Base-by-base conservation (phyloP, 768 basidiomycete species). In the Suillus fuscotomentosus region DNA sequence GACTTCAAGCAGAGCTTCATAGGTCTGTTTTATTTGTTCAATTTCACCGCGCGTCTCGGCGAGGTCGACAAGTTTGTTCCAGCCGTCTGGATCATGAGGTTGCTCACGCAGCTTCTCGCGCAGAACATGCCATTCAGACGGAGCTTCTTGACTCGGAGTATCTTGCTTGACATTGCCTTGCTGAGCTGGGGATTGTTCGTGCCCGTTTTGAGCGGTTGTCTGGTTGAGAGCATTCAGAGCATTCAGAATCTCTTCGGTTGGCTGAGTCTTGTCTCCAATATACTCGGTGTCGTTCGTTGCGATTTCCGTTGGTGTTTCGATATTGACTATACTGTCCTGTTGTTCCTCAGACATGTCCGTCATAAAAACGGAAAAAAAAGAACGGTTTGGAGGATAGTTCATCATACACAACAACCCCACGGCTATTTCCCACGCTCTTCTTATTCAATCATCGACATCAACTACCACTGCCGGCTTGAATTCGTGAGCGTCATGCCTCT, bases 31-130 rank as follows among this genome's bases (percentile, higher is more conserved):
- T 68, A 96, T 89, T 74, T 88, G 88, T 60, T 89, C 85, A 68
- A 94, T 84, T 71, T 97, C 91, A 66, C 87, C 88, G 42, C 85
- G 86, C 63, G 83, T 80, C 78, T 96, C 90, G 42, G 93, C 89
- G 66, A 91, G 79, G 56, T 88, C 84, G 70, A 97, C 84, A 41
- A 97, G 81, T 68, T 84, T 86, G 73, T 91, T 83, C 88, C 95
- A 91, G 17, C 83, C 84, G 54, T 89, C 88, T n/a, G 88, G 86
- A 73, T 95, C 87, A 75, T 89, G 83, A 11, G 89, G 88, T 64
- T 85, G 84, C 69, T 90, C 84, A 68, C 81, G 81, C 73, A 92
- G 77, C 69, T 87, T 85, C 34, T 83, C 79, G 67, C 81, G 85
- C 70, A 89, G 73, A 7, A 77, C 71, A 68, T 93, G 89, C 83